phyloP scores from a whole-genome alignment of 2,329 filamentous ascomycete species.

The Periglandula ipomoeae region DNA sequence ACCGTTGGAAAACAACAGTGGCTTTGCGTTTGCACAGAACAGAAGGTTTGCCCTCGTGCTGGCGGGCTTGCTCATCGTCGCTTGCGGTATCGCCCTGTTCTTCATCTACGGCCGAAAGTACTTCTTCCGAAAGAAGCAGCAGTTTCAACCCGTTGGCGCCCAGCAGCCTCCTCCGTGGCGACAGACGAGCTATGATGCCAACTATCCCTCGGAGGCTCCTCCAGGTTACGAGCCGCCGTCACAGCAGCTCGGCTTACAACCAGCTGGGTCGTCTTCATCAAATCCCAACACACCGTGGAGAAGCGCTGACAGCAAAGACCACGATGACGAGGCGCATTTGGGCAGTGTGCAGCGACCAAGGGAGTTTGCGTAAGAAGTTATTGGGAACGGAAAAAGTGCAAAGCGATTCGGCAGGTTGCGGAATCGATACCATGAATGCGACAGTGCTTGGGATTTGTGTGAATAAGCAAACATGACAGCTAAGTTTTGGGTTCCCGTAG shows the following conservation, averaged over 20 bases:
- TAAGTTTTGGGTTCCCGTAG: background rate
- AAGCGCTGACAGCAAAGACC: conserved; percentile 16
- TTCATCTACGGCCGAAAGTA: conserved; percentile 22
- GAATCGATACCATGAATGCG: background rate
- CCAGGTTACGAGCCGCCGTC: conserved; percentile 25
- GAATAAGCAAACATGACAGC: background rate
- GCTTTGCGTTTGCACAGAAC: conserved; percentile 47
- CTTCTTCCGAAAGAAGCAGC: conserved; percentile 14
- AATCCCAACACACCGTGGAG: conserved; percentile 17
- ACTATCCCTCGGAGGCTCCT: conserved; percentile 19
- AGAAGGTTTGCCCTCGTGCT: conserved; percentile 37
- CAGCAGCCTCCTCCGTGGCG: conserved; percentile 23
- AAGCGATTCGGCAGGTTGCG: background rate
- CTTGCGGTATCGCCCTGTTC: conserved; percentile 29
- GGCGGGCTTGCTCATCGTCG: conserved; percentile 35
- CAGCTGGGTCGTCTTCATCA: conserved; percentile 19
- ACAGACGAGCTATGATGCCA: conserved; percentile 12
- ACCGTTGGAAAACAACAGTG: conserved; percentile 25
- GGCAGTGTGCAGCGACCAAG: conserved; percentile 22
- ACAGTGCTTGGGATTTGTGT: background rate
- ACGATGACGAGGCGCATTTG: conserved; percentile 23
- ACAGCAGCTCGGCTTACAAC: conserved; percentile 20
- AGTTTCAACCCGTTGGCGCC: conserved; percentile 9
- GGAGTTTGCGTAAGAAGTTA: conserved; percentile 20
- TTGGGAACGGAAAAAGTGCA: background rate